phyloP scores from a whole-genome alignment of 2,329 filamentous ascomycete genomes.

The Fusarium mundagurra region DNA sequence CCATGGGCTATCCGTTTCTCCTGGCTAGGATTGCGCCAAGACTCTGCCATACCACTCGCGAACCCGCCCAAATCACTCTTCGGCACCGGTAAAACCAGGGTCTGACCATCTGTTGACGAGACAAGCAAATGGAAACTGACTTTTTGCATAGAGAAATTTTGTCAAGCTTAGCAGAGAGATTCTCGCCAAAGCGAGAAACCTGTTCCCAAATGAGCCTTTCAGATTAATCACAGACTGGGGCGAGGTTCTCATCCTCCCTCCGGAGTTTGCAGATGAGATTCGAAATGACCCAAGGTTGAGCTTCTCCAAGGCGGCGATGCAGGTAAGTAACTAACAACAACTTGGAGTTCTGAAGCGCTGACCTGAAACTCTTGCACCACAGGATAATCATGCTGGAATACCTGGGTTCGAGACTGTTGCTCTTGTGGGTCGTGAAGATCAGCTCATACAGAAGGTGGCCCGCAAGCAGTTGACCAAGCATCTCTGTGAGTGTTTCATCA shows the following conservation, averaged over 20 bases:
- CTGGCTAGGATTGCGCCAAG: background rate
- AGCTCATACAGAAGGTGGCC: background rate
- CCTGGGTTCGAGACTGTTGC: background rate
- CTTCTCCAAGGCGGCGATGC: background rate
- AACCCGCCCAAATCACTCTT: background rate
- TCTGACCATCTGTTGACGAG: background rate
- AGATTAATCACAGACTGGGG: background rate
- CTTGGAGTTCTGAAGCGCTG: background rate
- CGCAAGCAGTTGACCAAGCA: background rate
- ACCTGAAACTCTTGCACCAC: rapidly evolving
- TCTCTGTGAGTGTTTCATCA: background rate
- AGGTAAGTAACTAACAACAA: background rate
- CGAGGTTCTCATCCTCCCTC: background rate
- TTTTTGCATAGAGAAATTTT: background rate
- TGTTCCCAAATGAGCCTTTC: background rate
- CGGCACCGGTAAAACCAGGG: background rate
- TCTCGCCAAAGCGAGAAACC: background rate
- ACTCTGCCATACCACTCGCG: background rate
- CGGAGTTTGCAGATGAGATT: background rate
- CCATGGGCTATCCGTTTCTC: background rate
- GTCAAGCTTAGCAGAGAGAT: background rate
- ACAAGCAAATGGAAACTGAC: background rate
- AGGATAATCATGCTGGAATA: background rate
- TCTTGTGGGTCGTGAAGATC: background rate
- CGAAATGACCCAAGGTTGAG: background rate